Conservation (phyloP, 495 filamentous ascomycete species). For the Acidiella bohemica region DNA sequence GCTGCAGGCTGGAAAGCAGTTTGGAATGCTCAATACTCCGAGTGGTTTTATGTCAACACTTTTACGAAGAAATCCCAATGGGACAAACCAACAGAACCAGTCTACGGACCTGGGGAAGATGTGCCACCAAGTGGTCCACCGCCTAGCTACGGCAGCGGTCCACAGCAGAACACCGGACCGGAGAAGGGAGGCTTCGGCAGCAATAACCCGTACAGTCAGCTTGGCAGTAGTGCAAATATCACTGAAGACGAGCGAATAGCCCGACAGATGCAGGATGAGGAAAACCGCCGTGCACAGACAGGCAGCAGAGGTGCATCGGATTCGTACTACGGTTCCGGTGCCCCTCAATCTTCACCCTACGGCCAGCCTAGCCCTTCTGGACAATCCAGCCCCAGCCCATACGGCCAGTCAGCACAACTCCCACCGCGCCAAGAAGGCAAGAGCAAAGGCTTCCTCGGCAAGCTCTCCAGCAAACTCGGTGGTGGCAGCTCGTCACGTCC, state of each 20-base stretch:
- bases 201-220: slow-evolving; percentile 46
- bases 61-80: slow-evolving; percentile 79
- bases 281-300: slow-evolving; percentile 46
- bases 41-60: slow-evolving; percentile 76
- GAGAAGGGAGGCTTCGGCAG: slow-evolving; percentile 44
- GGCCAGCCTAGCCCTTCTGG: slow-evolving; percentile 2
- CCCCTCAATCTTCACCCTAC: slow-evolving; percentile 9
- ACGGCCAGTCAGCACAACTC: slow-evolving; percentile 11
- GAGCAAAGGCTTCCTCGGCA: slow-evolving; percentile 40
- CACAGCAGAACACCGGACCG: slow-evolving; percentile 22
- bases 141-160: slow-evolving; percentile 41
- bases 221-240: slow-evolving; percentile 17
- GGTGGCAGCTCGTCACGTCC: slow-evolving; percentile 1
- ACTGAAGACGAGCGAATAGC: slow-evolving; percentile 64
- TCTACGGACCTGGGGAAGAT: slow-evolving; percentile 34
- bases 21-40: slow-evolving; percentile 45
- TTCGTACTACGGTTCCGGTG: slow-evolving; percentile 34
- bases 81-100: slow-evolving; percentile 57
- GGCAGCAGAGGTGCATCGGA: slow-evolving; percentile 30
- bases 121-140: slow-evolving; percentile 42
- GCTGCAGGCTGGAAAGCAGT: slow-evolving; percentile 81
- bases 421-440: slow-evolving; percentile 31
- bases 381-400: slow-evolving; percentile 1
- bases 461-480: slow-evolving; percentile 34
- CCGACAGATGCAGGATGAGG: slow-evolving; percentile 66